Base-by-base conservation (phyloP, 306 rosid species). In the Cicer arietinum region DNA sequence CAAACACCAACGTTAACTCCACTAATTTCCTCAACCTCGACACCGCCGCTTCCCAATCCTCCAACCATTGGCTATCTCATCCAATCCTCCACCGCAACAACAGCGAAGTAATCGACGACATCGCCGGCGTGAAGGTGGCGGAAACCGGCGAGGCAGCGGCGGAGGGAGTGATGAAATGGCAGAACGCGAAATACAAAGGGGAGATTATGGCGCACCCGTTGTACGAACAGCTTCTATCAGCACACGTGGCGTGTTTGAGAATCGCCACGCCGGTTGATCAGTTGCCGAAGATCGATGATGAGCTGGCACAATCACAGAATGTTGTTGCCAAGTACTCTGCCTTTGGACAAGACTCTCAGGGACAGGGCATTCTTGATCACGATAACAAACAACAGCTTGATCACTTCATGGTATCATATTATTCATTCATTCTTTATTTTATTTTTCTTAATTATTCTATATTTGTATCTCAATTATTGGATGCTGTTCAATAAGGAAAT, bases 211-310 rank as follows among this genome's bases (percentile, higher is more conserved):
- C 89, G 0, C 97, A 94, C 57, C 99, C 98, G 42, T 84, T 94
- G 10, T 94, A 94, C 50, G 98, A 94, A 48, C 96, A 91, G 76
- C 87, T 94, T 51, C 88, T 94, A 7, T 92, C 98, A 47, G 98
- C 99, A 3, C 98, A 92, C 69, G 99, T 94, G 70, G 89, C 96
- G 14, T 94, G 99, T 77, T 85, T 94, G 18, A 86, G 98, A 81
- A 94, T 94, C 83, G 98, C 99, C 37, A 94, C 99, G 17, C 99
- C 98, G 51, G 99, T 94, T 9, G 97, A 94, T 80, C 99, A 94
- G 89, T 71, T 94, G 77, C 96, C 99, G 1, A 92, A 96, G 81
- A 94, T 94, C 74, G 98, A 94, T 51, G 98, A 96, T 17, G 96
- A 94, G 91, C 86, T 94, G 43, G 90, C 92, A 1, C 91, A 90